A percentile compares a stretch with the other conserved stretches of the same genome.
These are phyloP conservation scores for Plantago coronopus DNA, from an alignment of 305 asterid species.

Conservation along the genomic window DNA sequence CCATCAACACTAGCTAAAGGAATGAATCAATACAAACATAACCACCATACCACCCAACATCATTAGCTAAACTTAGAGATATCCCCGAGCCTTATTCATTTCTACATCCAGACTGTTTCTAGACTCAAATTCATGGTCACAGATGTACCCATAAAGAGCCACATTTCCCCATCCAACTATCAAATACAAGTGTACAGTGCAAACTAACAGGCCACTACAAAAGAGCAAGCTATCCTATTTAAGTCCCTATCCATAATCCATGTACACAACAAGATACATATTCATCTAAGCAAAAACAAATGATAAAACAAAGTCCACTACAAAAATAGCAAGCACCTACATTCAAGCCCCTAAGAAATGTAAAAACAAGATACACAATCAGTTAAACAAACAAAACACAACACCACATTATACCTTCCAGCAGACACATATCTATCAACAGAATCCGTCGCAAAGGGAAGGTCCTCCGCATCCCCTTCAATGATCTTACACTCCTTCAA, in stretches of 20 bases:
- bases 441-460: conserved; percentile 76
- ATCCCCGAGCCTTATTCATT: not conserved
- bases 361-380: not conserved
- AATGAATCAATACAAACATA: conserved; percentile 1
- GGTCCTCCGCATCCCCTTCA: conserved; percentile 97
- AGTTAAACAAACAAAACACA: not conserved
- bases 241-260: no score
- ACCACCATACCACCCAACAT: not conserved
- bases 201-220: not conserved
- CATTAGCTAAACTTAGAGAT: conserved; percentile 1
- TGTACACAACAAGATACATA: no score
- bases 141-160: not conserved
- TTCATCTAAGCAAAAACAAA: no score
- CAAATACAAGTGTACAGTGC: conserved; percentile 13
- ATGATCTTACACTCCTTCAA: conserved; percentile 75
- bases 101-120: no score
- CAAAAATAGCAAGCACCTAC: no score
- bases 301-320: no score
- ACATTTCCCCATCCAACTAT: conserved; percentile 10
- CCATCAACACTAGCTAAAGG: no score
- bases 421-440: conserved; percentile 86
- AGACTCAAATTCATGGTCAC: no score
- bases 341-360: not conserved
- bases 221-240: no score
- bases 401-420: conserved; percentile 55